Conservation (phyloP, 163 green algal species). For the Scenedesmus sp. region DNA sequence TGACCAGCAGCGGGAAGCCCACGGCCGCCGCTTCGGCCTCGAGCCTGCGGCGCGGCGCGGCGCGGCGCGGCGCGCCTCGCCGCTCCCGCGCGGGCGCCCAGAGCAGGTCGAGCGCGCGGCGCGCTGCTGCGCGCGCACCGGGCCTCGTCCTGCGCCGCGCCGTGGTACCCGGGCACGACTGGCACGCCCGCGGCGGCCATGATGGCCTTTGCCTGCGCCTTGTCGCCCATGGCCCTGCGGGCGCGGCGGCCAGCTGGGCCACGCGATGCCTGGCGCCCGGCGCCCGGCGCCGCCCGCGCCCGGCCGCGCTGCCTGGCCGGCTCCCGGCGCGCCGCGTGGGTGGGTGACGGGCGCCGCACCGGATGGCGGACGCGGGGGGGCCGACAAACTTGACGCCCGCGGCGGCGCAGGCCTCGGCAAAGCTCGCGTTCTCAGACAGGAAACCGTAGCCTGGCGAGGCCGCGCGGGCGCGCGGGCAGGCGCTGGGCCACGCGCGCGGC, state of each 20-base stretch:
- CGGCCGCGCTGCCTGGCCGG: too few species aligned
- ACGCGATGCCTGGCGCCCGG: neutral
- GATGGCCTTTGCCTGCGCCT: conserved; percentile 79
- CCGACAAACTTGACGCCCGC: conserved; percentile 81
- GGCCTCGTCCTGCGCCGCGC: conserved; percentile 73
- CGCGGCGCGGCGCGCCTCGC: neutral
- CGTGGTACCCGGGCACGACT: conserved; percentile 93
- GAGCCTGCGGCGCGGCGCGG: conserved; percentile 52
- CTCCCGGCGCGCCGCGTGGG: neutral
- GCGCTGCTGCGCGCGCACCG: conserved; percentile 26
- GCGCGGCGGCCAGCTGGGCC: neutral
- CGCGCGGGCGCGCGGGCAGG: neutral
- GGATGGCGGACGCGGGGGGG: conserved; percentile 78
- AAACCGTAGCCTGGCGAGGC: conserved; percentile 80
- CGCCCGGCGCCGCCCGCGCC: neutral
- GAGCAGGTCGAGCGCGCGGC: too few species aligned
- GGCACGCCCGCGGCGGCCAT: conserved; percentile 87
- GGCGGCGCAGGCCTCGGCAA: conserved; percentile 71
- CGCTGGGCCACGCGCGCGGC: neutral
- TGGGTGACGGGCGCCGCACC: neutral
- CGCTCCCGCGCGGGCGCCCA: neutral
- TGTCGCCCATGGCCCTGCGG: conserved; percentile 76
- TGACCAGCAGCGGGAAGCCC: conserved; percentile 94
- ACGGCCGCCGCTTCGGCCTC: conserved; percentile 65
- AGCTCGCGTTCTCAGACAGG: conserved; percentile 83